Percentiles rank a stretch among this genome's conserved stretches.
Evolutionary conservation across 164 flowering plant genomes (phyloP).

Genomic region (Macadamia integrifolia): DNA sequence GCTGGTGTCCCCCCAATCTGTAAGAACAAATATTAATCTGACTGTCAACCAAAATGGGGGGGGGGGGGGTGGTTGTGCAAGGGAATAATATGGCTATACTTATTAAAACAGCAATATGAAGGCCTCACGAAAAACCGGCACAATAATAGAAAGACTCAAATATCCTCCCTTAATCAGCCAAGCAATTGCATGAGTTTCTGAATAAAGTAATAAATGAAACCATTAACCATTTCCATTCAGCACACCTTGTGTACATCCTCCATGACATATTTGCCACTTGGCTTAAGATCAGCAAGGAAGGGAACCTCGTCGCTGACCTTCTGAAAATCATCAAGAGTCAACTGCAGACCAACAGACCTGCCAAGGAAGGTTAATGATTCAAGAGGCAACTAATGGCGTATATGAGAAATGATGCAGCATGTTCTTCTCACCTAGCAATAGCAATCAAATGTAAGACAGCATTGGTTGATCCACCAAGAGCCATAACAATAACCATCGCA

Average conservation of each 20-base stretch:
- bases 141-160: background rate
- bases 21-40: background rate
- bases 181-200: background rate
- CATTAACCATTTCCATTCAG: background rate
- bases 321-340: constrained; percentile 93
- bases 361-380: constrained; percentile 18
- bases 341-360: constrained; percentile 91
- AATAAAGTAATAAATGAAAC: background rate
- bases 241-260: constrained; percentile 93
- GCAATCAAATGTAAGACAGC: constrained; percentile 96
- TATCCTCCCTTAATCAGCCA: background rate
- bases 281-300: constrained; percentile 95
- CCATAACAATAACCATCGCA: constrained; percentile 98
- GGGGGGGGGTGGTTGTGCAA: no score
- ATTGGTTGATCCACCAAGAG: constrained; percentile 97
- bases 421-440: constrained; percentile 49
- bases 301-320: constrained; percentile 92
- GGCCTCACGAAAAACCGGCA: background rate
- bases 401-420: background rate
- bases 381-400: background rate
- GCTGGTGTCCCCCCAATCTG: constrained; percentile 99
- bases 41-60: background rate
- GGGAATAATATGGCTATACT: background rate
- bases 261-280: constrained; percentile 98
- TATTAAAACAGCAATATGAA: background rate